A percentile compares a stretch with the other conserved stretches of the same genome.
These are phyloP conservation scores for Podila epicladia DNA, from an alignment of 192 early-diverging fungal species.

Conservation along the genomic window DNA sequence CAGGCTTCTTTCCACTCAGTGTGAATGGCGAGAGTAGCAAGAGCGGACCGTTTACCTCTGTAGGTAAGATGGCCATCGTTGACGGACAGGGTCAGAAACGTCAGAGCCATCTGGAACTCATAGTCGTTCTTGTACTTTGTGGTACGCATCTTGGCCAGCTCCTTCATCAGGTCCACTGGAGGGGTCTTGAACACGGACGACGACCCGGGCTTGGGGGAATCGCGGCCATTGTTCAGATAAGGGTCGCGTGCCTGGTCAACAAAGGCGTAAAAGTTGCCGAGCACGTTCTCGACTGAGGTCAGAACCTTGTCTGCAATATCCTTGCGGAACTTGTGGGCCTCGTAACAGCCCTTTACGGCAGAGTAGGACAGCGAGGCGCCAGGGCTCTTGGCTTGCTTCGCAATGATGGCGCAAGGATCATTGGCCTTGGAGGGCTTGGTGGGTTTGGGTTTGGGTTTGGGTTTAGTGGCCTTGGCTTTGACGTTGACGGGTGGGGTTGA, in stretches of 20 bases:
- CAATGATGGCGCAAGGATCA: conserved; percentile 15
- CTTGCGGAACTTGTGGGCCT: conserved; percentile 12
- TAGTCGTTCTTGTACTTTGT: conserved; percentile 36
- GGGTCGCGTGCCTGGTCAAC: conserved; percentile 19
- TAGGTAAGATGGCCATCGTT: conserved; percentile 40
- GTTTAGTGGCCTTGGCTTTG: neutral
- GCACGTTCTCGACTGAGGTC: conserved; percentile 11
- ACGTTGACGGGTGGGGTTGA: neutral
- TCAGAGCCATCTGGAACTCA: conserved; percentile 32
- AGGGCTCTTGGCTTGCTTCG: conserved; percentile 1
- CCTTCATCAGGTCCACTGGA: conserved; percentile 15
- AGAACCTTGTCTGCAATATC: conserved; percentile 20
- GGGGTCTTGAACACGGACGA: conserved; percentile 4
- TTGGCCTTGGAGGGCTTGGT: conserved; percentile 4
- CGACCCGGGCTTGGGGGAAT: no score
- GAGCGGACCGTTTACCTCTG: neutral
- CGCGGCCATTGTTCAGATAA: neutral
- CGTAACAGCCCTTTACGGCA: conserved; percentile 22
- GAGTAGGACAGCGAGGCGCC: neutral
- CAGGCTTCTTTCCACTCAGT: neutral
- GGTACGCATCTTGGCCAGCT: conserved; percentile 17
- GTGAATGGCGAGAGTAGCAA: neutral
- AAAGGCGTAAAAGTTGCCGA: conserved; percentile 35
- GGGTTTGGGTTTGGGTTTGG: conserved; percentile 2
- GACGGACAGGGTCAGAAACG: conserved; percentile 9